phyloP scores from a whole-genome alignment of 192 early-diverging fungal species.

The Gamsiella multidivaricata region DNA sequence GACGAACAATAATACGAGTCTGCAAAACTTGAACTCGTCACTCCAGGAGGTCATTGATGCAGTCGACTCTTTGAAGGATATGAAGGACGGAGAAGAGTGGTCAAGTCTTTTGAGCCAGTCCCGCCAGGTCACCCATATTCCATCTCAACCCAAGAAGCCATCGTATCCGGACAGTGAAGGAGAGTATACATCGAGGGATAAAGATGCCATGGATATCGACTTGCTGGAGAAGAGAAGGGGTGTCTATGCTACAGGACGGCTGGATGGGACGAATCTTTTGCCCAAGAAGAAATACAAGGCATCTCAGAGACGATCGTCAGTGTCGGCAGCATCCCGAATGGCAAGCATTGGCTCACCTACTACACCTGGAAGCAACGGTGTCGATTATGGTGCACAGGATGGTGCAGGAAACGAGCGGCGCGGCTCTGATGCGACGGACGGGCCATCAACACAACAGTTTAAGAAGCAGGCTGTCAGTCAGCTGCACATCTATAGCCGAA shows the following conservation, averaged over 20 bases:
- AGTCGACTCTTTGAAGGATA: slow-evolving; percentile 22
- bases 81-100: slow-evolving; percentile 20
- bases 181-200: slow-evolving; percentile 51
- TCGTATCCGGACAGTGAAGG: slow-evolving; percentile 37
- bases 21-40: slow-evolving; percentile 48
- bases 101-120: slow-evolving; percentile 17
- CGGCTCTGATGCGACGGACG: slow-evolving; percentile 8
- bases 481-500: slow-evolving; percentile 48
- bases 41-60: slow-evolving; percentile 50
- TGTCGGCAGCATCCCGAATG: background rate
- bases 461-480: slow-evolving; percentile 42
- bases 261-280: slow-evolving; percentile 37
- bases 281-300: slow-evolving; percentile 34
- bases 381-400: background rate
- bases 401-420: background rate
- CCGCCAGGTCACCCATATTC: background rate
- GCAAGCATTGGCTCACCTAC: background rate
- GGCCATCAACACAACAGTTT: slow-evolving; percentile 11
- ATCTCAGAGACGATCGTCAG: slow-evolving; percentile 7
- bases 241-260: slow-evolving; percentile 38
- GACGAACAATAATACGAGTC: slow-evolving; percentile 43
- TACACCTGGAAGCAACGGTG: background rate
- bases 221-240: slow-evolving; percentile 31
- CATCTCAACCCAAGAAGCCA: slow-evolving; percentile 5
- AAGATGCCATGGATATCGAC: slow-evolving; percentile 25